These are phyloP conservation scores for Blakeslea trispora DNA, from an alignment of 371 early-diverging fungal species.

Conservation along the genomic window DNA sequence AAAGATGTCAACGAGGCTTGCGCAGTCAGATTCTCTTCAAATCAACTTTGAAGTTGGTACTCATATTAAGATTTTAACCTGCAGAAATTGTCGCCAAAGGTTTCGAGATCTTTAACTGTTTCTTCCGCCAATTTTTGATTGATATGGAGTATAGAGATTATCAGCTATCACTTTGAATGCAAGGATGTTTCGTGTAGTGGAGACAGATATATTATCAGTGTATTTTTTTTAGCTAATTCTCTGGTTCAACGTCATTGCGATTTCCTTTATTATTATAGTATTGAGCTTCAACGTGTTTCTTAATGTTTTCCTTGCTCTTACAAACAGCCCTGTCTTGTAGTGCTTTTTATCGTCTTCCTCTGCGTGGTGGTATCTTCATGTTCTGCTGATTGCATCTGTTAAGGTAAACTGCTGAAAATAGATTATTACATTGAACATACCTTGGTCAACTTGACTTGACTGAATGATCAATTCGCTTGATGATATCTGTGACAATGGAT, in stretches of 20 bases:
- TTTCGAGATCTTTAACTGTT: too few relatives aligned
- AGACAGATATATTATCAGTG: constrained; percentile 8
- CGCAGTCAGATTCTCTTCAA: constrained; percentile 15
- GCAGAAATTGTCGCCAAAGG: too few relatives aligned
- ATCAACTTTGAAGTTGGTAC: constrained; percentile 7
- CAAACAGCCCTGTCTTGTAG: too few relatives aligned
- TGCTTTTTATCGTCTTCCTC: too few relatives aligned
- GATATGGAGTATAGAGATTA: constrained; percentile 5
- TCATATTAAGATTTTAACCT: constrained; percentile 14
- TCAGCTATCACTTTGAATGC: constrained; percentile 9
- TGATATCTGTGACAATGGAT: too few relatives aligned
- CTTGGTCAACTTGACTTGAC: too few relatives aligned
- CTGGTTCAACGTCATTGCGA: constrained; percentile 9
- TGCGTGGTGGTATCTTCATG: too few relatives aligned
- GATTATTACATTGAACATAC: too few relatives aligned
- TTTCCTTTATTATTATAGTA: constrained; percentile 3
- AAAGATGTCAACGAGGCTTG: constrained; percentile 20
- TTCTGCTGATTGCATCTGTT: too few relatives aligned
- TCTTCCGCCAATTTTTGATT: constrained; percentile 2
- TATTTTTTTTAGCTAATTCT: constrained; percentile 4
- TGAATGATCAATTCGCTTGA: too few relatives aligned
- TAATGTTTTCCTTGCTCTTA: background rate
- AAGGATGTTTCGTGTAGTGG: constrained; percentile 4
- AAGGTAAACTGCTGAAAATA: too few relatives aligned
- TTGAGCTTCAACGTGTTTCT: background rate